A percentile compares a stretch with the other conserved stretches of the same genome.
Conservation (phyloP, 169 alveolate species). For the Cryptosporidium meleagridis region DNA sequence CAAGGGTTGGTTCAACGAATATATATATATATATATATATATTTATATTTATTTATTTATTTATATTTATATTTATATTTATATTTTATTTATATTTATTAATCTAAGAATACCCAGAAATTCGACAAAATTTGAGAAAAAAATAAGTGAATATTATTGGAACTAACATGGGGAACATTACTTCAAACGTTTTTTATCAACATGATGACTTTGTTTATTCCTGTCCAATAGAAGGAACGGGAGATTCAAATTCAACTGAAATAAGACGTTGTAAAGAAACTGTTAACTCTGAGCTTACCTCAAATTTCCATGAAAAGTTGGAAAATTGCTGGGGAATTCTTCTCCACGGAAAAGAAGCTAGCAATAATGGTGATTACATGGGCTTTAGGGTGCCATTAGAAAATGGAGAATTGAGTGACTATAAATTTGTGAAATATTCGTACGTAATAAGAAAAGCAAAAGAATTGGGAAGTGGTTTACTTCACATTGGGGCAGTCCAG, state of each 20-base stretch:
- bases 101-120: too few species aligned
- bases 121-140: too few species aligned
- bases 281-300: slow-evolving; percentile 9
- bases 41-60: too few species aligned
- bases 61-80: too few species aligned
- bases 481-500: slow-evolving; percentile 20
- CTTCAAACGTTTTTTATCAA: not conserved
- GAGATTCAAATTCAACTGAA: slow-evolving; percentile 21
- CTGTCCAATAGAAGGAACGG: slow-evolving; percentile 52
- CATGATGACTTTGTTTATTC: slow-evolving; percentile 30
- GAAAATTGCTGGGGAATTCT: slow-evolving; percentile 64
- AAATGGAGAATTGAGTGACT: slow-evolving; percentile 39
- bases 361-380: slow-evolving; percentile 40
- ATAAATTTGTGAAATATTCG: slow-evolving; percentile 22
- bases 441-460: slow-evolving; percentile 36
- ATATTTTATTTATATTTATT: too few species aligned
- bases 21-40: too few species aligned
- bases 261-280: slow-evolving; percentile 25
- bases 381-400: slow-evolving; percentile 5
- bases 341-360: slow-evolving; percentile 58
- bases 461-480: slow-evolving; percentile 62
- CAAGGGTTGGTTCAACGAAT: not conserved
- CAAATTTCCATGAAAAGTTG: slow-evolving; percentile 26
- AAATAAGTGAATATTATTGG: too few species aligned
- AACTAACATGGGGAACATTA: slow-evolving; percentile 33